These are phyloP conservation scores for Epichloe scottii DNA, from an alignment of 2,329 filamentous ascomycete species.

Conservation along the genomic window DNA sequence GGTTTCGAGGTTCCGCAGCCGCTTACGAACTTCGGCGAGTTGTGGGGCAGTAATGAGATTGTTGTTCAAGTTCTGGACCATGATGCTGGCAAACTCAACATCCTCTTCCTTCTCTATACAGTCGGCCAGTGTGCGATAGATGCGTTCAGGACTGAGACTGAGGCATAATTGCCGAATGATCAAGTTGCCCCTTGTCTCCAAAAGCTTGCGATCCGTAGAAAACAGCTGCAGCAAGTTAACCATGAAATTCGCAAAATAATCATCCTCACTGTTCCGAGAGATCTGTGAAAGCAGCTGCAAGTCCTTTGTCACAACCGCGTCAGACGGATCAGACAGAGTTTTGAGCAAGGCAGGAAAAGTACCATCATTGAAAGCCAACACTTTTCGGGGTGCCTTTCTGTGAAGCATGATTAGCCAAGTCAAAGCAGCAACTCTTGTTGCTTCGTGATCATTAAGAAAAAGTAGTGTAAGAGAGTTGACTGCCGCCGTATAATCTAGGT, in stretches of 20 bases:
- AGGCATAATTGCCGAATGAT: slow-evolving; percentile 94
- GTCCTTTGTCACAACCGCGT: slow-evolving; percentile 91
- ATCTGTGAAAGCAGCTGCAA: slow-evolving; percentile 90
- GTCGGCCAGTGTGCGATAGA: slow-evolving; percentile 89
- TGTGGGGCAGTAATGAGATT: slow-evolving; percentile 97
- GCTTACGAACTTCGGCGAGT: slow-evolving; percentile 77
- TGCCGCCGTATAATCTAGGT: slow-evolving; percentile 91
- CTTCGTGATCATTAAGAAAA: slow-evolving; percentile 94
- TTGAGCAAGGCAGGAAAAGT: slow-evolving; percentile 94
- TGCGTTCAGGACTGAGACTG: slow-evolving; percentile 84
- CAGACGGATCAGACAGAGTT: slow-evolving; percentile 87
- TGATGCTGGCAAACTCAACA: slow-evolving; percentile 96
- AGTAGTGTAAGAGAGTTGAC: slow-evolving; percentile 87
- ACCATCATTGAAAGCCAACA: slow-evolving; percentile 90
- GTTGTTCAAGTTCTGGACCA: slow-evolving; percentile 99
- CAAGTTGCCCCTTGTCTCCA: slow-evolving; percentile 87
- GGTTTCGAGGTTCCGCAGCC: slow-evolving; percentile 79
- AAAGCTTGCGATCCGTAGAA: slow-evolving; percentile 78
- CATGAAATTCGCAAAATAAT: slow-evolving; percentile 98
- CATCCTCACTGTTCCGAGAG: slow-evolving; percentile 89
- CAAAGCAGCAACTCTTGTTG: slow-evolving; percentile 82
- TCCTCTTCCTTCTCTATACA: slow-evolving; percentile 97
- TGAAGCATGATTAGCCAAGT: slow-evolving; percentile 98
- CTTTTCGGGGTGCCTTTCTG: slow-evolving; percentile 83
- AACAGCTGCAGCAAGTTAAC: slow-evolving; percentile 90